These are phyloP conservation scores for Dichotomopilus funicola DNA, from an alignment of 2,329 filamentous ascomycete genomes.

Conservation along the genomic window DNA sequence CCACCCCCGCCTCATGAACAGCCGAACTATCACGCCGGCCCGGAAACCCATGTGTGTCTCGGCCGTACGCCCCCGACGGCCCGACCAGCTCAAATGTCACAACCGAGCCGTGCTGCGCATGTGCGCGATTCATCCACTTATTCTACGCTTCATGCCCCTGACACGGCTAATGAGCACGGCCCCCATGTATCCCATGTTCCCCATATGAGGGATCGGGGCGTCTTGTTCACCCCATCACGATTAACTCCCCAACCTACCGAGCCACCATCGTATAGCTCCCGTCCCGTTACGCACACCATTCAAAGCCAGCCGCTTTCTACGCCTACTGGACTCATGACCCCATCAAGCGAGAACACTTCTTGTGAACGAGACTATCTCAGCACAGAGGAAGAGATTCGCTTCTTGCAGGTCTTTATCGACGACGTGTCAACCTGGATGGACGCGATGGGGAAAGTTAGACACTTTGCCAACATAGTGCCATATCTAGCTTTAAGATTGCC, in stretches of 20 bases:
- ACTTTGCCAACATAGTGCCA: slow-evolving; percentile 80
- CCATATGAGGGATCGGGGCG: slow-evolving; percentile 31
- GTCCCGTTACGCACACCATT: slow-evolving; percentile 22
- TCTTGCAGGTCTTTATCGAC: slow-evolving; percentile 88
- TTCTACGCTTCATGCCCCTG: slow-evolving; percentile 7
- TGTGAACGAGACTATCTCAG: slow-evolving; percentile 57
- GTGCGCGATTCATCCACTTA: not conserved
- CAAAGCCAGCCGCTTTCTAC: slow-evolving; percentile 28
- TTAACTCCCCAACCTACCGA: slow-evolving; percentile 23
- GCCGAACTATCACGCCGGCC: not conserved
- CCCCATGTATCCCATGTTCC: slow-evolving; percentile 21
- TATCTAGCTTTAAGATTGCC: slow-evolving; percentile 75
- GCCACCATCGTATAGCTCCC: slow-evolving; percentile 21
- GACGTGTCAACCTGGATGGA: slow-evolving; percentile 95
- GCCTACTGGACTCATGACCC: slow-evolving; percentile 33
- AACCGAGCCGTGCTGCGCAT: not conserved
- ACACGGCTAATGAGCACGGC: slow-evolving; percentile 22
- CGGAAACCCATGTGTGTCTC: not conserved
- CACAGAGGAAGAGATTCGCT: slow-evolving; percentile 71
- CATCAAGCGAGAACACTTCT: slow-evolving; percentile 34
- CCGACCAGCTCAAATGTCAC: not conserved
- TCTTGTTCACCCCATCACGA: slow-evolving; percentile 35
- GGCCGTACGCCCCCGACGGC: not conserved
- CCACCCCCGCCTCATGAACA: slow-evolving; percentile 6
- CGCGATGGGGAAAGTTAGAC: slow-evolving; percentile 74